A percentile compares a stretch with the other conserved stretches of the same genome.
phyloP scores from a whole-genome alignment of 805 yeast species.

The Pichia nakasei region DNA sequence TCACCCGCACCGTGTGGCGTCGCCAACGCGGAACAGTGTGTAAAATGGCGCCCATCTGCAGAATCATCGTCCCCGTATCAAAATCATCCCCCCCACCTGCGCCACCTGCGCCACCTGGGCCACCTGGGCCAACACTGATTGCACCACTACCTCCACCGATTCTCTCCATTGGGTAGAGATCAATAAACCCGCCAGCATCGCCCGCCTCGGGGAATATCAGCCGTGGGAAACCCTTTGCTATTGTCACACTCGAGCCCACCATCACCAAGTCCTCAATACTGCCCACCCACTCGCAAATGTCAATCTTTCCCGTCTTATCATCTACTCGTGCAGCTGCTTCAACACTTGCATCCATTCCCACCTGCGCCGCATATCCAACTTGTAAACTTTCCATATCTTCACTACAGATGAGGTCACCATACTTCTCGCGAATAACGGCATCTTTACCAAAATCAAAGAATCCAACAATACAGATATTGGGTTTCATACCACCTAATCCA shows the following conservation, averaged over 20 bases:
- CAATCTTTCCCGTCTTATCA: conserved; percentile 52
- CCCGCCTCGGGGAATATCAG: conserved; percentile 52
- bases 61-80: conserved; percentile 88
- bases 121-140: conserved; percentile 59
- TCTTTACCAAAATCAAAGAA: conserved; percentile 54
- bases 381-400: conserved; percentile 20
- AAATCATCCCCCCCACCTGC: conserved; percentile 28
- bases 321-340: conserved; percentile 44
- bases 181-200: conserved; percentile 36
- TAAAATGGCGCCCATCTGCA: conserved; percentile 89
- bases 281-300: conserved; percentile 82
- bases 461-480: conserved; percentile 89
- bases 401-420: neutral
- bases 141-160: conserved; percentile 61
- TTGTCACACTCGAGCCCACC: conserved; percentile 86
- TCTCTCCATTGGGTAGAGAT: conserved; percentile 95
- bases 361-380: conserved; percentile 19
- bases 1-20: conserved; percentile 66
- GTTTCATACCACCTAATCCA: conserved; percentile 98
- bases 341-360: neutral
- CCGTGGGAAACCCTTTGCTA: conserved; percentile 77
- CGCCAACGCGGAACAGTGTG: conserved; percentile 92
- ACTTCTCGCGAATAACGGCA: conserved; percentile 10
- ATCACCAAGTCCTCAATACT: conserved; percentile 82
- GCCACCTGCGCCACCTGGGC: neutral